phyloP scores from a whole-genome alignment of 2,329 filamentous ascomycete species.

The Pseudogymnoascus sp. region DNA sequence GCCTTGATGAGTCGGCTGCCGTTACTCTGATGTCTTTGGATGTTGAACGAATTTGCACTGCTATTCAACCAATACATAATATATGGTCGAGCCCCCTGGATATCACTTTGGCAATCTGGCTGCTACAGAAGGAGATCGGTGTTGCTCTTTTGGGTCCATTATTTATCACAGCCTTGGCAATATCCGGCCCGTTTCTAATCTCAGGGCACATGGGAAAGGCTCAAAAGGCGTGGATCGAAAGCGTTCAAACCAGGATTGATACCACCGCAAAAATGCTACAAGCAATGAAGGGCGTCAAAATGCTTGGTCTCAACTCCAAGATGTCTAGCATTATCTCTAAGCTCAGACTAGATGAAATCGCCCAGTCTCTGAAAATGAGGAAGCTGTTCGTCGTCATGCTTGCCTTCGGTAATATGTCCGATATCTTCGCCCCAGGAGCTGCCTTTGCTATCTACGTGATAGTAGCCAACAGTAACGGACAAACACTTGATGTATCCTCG shows the following conservation, averaged over 20 bases:
- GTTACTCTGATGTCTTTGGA: slow-evolving; percentile 27
- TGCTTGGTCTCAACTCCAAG: slow-evolving; percentile 30
- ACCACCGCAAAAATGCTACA: slow-evolving; percentile 23
- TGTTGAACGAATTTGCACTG: slow-evolving; percentile 28
- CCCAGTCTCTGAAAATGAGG: slow-evolving; percentile 16
- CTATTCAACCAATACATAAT: slow-evolving; percentile 18
- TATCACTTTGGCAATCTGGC: not conserved
- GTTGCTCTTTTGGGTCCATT: not conserved
- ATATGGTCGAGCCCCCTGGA: not conserved
- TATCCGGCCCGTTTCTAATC: slow-evolving; percentile 12
- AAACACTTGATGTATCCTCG: slow-evolving; percentile 22
- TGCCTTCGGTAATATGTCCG: slow-evolving; percentile 17
- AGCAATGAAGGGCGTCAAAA: slow-evolving; percentile 30
- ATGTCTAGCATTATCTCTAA: slow-evolving; percentile 28
- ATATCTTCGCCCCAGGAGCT: slow-evolving; percentile 30
- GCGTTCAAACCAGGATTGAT: slow-evolving; percentile 19
- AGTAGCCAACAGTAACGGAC: slow-evolving; percentile 23
- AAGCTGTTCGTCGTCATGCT: slow-evolving; percentile 17
- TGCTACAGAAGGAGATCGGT: not conserved
- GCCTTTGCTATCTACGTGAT: slow-evolving; percentile 35
- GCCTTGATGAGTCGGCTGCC: slow-evolving; percentile 22
- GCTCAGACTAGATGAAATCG: slow-evolving; percentile 24
- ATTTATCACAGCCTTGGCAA: slow-evolving; percentile 7
- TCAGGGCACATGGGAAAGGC: not conserved
- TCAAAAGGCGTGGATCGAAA: slow-evolving; percentile 18